phyloP scores from a whole-genome alignment of 805 yeast genomes.

The Teunomyces barrocoloradensis region DNA sequence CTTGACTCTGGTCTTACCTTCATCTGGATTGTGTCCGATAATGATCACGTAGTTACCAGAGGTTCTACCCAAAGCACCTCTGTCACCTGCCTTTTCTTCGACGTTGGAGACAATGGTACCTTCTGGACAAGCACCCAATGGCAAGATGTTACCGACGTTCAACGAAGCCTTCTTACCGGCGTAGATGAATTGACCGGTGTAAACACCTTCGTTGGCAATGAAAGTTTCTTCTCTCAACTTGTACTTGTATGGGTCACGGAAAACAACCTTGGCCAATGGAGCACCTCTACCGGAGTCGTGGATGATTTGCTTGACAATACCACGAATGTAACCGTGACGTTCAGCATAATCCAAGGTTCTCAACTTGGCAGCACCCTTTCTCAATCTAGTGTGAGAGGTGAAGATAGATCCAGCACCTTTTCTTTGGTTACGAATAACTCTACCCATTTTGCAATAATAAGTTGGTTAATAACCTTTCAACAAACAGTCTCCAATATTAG shows the following conservation, averaged over 20 bases:
- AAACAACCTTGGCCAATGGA: conserved; percentile 91
- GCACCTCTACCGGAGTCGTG: conserved; percentile 99
- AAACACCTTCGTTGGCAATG: conserved; percentile 99
- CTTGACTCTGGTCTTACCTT: conserved; percentile 98
- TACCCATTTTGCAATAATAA: conserved; percentile 43
- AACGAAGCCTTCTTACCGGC: conserved; percentile 98
- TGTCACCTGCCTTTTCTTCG: conserved; percentile 98
- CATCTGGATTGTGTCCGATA: conserved; percentile 99
- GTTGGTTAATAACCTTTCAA: conserved; percentile 8
- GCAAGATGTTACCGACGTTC: conserved; percentile 95
- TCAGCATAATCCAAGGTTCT: conserved; percentile 99
- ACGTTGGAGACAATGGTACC: conserved; percentile 99
- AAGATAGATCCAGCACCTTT: conserved; percentile 99
- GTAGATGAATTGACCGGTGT: conserved; percentile 98
- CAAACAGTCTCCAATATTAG: background rate
- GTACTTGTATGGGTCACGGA: conserved; percentile 99
- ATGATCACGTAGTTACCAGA: conserved; percentile 99
- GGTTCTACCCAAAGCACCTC: conserved; percentile 99
- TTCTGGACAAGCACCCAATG: conserved; percentile 96
- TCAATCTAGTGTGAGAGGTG: conserved; percentile 99
- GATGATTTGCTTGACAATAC: conserved; percentile 96
- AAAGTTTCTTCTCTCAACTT: conserved; percentile 97
- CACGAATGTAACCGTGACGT: conserved; percentile 99
- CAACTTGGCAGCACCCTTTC: conserved; percentile 99
- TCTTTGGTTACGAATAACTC: conserved; percentile 99